Base-by-base conservation (phyloP, 495 filamentous ascomycete species). In the Lophium mytilinum region DNA sequence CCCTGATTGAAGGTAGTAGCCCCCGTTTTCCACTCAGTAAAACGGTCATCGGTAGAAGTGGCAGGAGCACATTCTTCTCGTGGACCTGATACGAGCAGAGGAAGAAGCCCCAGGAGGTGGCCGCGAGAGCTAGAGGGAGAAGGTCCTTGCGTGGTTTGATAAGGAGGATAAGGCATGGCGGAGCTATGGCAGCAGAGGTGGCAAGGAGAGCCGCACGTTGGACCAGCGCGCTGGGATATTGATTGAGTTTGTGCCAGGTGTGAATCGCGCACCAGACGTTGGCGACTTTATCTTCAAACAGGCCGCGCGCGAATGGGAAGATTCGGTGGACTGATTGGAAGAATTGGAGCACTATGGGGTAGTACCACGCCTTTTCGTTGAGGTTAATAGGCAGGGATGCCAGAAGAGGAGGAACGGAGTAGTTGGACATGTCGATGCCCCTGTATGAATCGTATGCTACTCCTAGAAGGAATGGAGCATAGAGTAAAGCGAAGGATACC, bases 251-350 rank as follows among this genome's bases (percentile, higher is more conserved):
- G 73, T 95, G 77, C 47, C 92, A 75, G 0, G 91, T 83, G 70
- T 97, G 92, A 50, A 90, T 74, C 12, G 89, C 84, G 68, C 93
- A 98, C 93, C 93, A 98, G 64, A 95, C 82, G 64, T 98, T 98
- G 58, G 93, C 93, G 35, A 98, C 93, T 70, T 98, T 98, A 74
- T 97, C 93, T 74, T 98, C 93, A 66, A 96, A 98, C 30, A 97
- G 76, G 17, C 93, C 93, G 30, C 93, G 83, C 11, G 90, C 82
- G 64, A 98, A 97, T 7, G 93, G 93, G 65, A 98, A 95, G 37
- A 96, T 78, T n/a, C 93, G 85, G 64, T 93, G 85, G 34, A 95
- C 70, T 56, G 86, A 80, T 69, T 98, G 93, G 1, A 83, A 74
- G 10, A 91, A 49, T 69, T 95, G 88, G 65, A 91, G 82, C 7